Evolutionary conservation across 202 grass and related monocot species (phyloP), one percentile per base, ranked within the genome.

Genomic region (Setaria italica): DNA sequence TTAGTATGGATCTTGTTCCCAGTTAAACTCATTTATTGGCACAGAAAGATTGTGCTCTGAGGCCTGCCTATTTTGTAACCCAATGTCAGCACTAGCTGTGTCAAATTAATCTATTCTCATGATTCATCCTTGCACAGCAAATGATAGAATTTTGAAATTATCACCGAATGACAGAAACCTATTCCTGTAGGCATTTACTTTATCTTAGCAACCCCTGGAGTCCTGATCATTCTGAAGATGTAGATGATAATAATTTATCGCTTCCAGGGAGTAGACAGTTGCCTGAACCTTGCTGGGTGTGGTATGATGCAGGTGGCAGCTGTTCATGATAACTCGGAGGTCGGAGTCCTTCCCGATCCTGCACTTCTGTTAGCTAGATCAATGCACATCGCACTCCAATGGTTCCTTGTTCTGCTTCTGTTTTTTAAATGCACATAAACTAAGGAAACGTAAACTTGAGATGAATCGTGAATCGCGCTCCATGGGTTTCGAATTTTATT

Each of bases 251-350:
- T 17, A 12, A 42, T 6, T 20, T 20, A 45, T 87, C 77, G 45
- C 34, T 51, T 62, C 32, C 79, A 87, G 72, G 54, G 9, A 77
- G 10, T 63, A 70, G 15, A 39, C 37, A 39, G 37, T 39, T 32
- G 1, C 30, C 34, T 59, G 16, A 46, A 54, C 45, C 0, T 70
- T 25, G 33, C n/a, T 71, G 49, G 9, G 57, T 58, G n/a, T 58
- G n/a, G 20, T 11, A 59, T 25, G 57, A 29, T 29, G n/a, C n/a
- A 25, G 49, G 7, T 58, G n/a, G 34, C n/a, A 33, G 17, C 29
- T 34, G 6, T 57, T 58, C 6, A 77, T 11, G 46, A 34, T n/a
- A 32, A 15, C n/a, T 46, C 12, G 72, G 71, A 57, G 57, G 20
- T 59, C 3, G 20, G 19, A 8, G 48, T 39, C 37, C 37, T 39